Base-by-base conservation (phyloP, 2,329 filamentous ascomycete species). In the Periconia macrospinosa region DNA sequence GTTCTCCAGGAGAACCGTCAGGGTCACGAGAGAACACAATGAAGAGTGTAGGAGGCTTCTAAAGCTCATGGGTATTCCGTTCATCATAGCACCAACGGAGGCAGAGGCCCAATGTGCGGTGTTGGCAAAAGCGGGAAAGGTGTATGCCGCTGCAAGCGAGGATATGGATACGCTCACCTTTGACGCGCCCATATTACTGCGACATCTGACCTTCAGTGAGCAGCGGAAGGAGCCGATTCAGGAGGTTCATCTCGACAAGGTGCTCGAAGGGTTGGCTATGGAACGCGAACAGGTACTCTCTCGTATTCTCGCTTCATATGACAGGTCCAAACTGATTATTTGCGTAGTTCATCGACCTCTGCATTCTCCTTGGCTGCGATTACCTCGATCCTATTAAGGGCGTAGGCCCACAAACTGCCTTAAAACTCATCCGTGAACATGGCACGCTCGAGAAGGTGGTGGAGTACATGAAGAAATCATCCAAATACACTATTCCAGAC, bases 121-220 rank as follows among this genome's bases (percentile, higher is more conserved):
- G 41, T 81, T 99, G 57, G 94, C 94, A 1, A 83, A 89, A 56
- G 92, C 90, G 6, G 93, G 92, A 37, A 97, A 97, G 77, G 94
- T 99, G 48, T 99, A 95, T 72, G 94, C 92, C 3, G 94, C 94
- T 18, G 94, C 94, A 2, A 96, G 90, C 60, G 94, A 99, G 77
- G 94, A 99, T 76, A 99, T 99, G 94, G 94, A 99, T 71, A 99
- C 94, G 0, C 79, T 99, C 51, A 97, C 93, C 68, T 99, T 99
- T 75, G 87, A 97, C 67, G 83, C 92, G 48, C 94, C 94, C 0
- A 92, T 99, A 54, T 79, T 99, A 45, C 79, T 99, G 59, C 85
- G 94, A 47, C 92, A 99, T 76, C 83, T 99, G 59, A 99, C 94
- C 1, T 97, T 97, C 74, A 95, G 91, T 70, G 94, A 99, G 79